phyloP scores from a whole-genome alignment of 306 rosid genomes.

The Prunus salicina region DNA sequence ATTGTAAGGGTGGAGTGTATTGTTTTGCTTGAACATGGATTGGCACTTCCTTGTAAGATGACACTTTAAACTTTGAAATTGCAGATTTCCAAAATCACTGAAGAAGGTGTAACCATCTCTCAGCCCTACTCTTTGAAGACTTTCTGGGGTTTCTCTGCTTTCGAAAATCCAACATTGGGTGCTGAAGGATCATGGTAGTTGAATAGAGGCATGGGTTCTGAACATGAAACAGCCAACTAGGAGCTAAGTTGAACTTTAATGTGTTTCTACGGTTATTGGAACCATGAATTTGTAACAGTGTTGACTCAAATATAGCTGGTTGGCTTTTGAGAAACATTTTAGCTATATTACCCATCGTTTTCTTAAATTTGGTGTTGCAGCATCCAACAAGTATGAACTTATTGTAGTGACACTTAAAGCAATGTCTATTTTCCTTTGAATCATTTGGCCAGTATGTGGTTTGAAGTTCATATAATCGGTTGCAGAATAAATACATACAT shows the following conservation, averaged over 20 bases:
- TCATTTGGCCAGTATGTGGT: background rate
- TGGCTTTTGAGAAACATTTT: background rate
- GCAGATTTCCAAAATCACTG: slow-evolving; percentile 80
- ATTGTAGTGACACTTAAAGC: background rate
- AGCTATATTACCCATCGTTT: background rate
- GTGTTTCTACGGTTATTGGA: background rate
- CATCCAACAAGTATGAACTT: background rate
- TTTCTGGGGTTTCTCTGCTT: slow-evolving; percentile 80
- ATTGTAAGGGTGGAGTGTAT: background rate
- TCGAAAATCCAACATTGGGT: slow-evolving; percentile 70
- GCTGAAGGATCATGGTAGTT: slow-evolving; percentile 91
- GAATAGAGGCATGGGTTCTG: background rate
- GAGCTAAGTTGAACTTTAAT: slow-evolving; percentile 6
- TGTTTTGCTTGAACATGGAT: background rate
- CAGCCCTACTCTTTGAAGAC: slow-evolving; percentile 78
- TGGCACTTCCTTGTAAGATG: background rate
- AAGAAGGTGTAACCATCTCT: slow-evolving; percentile 62
- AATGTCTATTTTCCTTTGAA: background rate
- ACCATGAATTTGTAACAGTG: slow-evolving; percentile 6
- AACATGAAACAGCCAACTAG: background rate
- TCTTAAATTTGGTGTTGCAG: background rate
- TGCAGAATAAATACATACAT: background rate
- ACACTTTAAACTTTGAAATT: slow-evolving; percentile 28
- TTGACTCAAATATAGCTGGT: background rate
- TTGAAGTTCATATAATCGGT: background rate